Percentiles rank a stretch among this genome's conserved stretches.
These are phyloP conservation scores for Emericellopsis atlantica DNA, from an alignment of 2,329 filamentous ascomycete species.

Conservation along the genomic window DNA sequence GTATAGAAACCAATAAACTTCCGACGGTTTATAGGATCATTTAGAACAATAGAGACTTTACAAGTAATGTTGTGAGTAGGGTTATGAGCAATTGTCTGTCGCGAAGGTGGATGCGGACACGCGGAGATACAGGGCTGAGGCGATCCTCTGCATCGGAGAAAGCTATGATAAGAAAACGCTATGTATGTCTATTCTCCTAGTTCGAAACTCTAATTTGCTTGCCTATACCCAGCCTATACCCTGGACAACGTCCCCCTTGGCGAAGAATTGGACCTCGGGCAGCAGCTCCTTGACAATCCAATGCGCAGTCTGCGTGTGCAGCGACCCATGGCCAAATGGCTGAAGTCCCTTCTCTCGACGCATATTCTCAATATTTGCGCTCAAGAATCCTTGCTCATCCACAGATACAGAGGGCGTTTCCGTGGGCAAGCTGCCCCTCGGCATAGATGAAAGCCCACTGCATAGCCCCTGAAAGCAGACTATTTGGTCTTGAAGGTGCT, in stretches of 20 bases:
- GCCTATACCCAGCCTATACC: constrained; percentile 22
- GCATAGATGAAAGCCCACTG: constrained; percentile 35
- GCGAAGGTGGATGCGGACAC: no score
- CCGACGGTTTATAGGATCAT: no score
- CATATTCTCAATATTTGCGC: constrained; percentile 6
- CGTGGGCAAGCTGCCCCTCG: constrained; percentile 11
- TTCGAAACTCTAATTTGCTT: not conserved
- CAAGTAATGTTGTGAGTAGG: no score
- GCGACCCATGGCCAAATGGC: constrained; percentile 43
- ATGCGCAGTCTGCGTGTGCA: constrained; percentile 45
- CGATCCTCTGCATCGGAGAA: no score
- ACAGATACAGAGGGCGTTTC: constrained; percentile 5
- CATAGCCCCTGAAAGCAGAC: constrained; percentile 47
- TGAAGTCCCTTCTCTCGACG: constrained; percentile 29
- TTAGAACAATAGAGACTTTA: no score
- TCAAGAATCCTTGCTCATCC: not conserved
- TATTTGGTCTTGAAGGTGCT: constrained; percentile 48
- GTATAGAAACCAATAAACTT: no score
- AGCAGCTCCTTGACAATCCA: constrained; percentile 44
- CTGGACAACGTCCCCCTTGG: constrained; percentile 34
- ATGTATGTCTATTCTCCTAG: no score
- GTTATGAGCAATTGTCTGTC: no score
- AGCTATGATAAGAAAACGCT: no score
- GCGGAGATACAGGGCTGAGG: no score
- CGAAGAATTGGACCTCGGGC: constrained; percentile 33